Evolutionary conservation across 2,329 filamentous ascomycete species (phyloP).

Genomic region (Drechmeria coniospora): DNA sequence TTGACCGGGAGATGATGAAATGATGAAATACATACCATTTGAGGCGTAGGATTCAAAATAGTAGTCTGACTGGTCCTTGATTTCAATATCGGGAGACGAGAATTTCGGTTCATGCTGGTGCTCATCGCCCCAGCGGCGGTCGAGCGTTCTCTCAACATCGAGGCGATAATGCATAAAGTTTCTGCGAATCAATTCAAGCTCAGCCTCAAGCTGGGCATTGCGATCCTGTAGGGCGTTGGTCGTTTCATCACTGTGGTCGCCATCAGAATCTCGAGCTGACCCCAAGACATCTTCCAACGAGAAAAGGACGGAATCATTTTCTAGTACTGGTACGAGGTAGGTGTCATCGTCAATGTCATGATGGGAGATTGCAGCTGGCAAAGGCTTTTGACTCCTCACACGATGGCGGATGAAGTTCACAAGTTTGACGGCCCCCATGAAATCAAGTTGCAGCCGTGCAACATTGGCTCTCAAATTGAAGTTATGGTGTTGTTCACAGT

Average conservation of each 20-base stretch:
- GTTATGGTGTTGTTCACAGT: conserved; percentile 49
- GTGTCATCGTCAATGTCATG: conserved; percentile 58
- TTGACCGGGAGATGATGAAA: neutral
- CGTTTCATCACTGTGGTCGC: conserved; percentile 11
- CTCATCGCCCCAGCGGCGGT: conserved; percentile 47
- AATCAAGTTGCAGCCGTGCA: conserved; percentile 47
- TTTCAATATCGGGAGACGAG: too few species aligned
- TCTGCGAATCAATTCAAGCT: conserved; percentile 40
- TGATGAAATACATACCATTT: conserved; percentile 31
- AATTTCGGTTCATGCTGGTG: too few species aligned
- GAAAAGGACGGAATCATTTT: conserved; percentile 81
- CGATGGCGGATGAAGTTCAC: conserved; percentile 51
- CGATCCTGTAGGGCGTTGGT: conserved; percentile 23
- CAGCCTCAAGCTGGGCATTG: conserved; percentile 41
- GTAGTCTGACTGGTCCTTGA: conserved; percentile 21
- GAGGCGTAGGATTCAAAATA: conserved; percentile 49
- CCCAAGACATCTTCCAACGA: conserved; percentile 54
- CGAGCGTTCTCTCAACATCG: conserved; percentile 50
- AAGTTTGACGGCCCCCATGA: conserved; percentile 57
- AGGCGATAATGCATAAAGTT: conserved; percentile 52
- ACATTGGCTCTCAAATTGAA: conserved; percentile 53
- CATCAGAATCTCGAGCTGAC: conserved; percentile 9
- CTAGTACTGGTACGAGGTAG: conserved; percentile 69
- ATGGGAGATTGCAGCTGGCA: conserved; percentile 48
- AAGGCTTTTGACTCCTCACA: conserved; percentile 25